Percentiles rank a stretch among this genome's conserved stretches.
Evolutionary conservation across 768 basidiomycete species (phyloP).

Genomic region (Mycena amicta): DNA sequence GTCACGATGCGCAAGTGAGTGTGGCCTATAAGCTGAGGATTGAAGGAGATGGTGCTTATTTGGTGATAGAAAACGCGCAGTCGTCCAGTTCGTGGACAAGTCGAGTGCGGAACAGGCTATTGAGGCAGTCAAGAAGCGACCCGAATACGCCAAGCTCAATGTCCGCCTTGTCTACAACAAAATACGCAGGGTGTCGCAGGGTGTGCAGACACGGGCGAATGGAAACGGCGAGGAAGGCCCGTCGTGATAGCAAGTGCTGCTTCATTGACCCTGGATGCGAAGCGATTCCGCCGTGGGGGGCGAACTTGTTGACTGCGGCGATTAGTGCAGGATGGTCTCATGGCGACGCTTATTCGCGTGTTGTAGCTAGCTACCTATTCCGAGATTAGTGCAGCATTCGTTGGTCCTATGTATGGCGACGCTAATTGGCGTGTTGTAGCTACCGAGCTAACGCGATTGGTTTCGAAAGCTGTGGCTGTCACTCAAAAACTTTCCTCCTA

Average conservation of each 20-base stretch:
- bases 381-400: background rate
- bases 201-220: too few species aligned
- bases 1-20: background rate
- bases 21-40: background rate
- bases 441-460: too few species aligned
- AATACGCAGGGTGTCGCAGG: background rate
- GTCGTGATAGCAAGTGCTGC: too few species aligned
- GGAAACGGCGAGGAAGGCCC: too few species aligned
- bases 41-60: background rate
- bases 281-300: background rate
- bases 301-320: background rate
- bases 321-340: background rate
- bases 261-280: too few species aligned
- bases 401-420: background rate
- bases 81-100: background rate
- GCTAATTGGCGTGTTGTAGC: background rate
- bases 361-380: background rate
- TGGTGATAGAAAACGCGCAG: background rate
- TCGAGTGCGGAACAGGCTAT: background rate
- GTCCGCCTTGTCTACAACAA: background rate
- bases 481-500: background rate
- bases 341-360: background rate
- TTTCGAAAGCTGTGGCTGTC: too few species aligned
- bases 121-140: background rate
- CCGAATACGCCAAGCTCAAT: background rate